Evolutionary conservation across 306 rosid genomes (phyloP), one percentile per base, ranked within the genome.

Genomic region (Abrus pulchellus): DNA sequence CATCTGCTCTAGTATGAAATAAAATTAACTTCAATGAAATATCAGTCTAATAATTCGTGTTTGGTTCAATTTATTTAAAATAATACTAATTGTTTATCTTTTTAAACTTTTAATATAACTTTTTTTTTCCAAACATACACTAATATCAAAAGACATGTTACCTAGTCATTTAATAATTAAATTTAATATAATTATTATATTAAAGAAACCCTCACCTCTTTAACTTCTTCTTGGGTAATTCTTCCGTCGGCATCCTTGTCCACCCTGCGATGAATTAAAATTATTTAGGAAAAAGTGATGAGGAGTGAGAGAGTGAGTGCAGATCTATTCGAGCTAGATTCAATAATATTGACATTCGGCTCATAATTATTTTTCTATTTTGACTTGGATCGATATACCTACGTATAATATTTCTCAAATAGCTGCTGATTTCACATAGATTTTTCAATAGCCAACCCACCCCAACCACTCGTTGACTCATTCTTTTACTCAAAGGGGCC

Each of bases 191-290:
- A 50, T 13, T 50, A 12, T 0, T 50, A 12, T 50, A 61, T 13
- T 47, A 29, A 52, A 20, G 20, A 28, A 70, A 63, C 1, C 2
- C 68, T 77, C 45, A 92, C 99, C 99, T 94, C 97, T 74, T 85
- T 82, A 73, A 94, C 99, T 83, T 94, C 97, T 78, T 85, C 89
- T 68, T 84, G 92, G 0, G 94, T 86, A 68, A 94, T 91, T 77
- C 97, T 75, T 7, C 98, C 98, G 30, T 94, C 98, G 2, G 94
- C 97, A 73, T 94, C 81, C 82, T 91, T 92, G 80, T 94, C 98
- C 83, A 94, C 99, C 97, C 97, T 94, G 91, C 66, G 74, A 64
- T 52, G 30, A 45, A 50, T 40, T 56, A 43, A 32, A 43, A 76
- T 57, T 50, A 57, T 12, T 64, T 36, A 77, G 70, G 13, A 44